Evolutionary conservation across 2,329 filamentous ascomycete genomes (phyloP), one percentile per base, ranked within the genome.

Genomic region (Pyrenochaeta sp.): DNA sequence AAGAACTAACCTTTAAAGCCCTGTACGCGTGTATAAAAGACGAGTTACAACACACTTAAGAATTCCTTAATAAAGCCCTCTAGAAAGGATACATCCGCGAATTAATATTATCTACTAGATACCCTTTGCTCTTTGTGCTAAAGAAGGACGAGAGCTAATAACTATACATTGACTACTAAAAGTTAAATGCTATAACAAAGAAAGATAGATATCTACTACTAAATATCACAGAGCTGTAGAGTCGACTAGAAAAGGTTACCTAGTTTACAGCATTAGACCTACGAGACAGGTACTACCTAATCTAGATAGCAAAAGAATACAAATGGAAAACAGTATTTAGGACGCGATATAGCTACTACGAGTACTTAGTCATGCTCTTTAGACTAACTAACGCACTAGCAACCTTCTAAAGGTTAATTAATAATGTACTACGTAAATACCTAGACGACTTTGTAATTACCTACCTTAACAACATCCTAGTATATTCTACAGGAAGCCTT

Each of bases 321-420:
- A 18, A 53, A 41, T 47, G 29, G 36, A 53, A 47, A 18, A 53
- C n/a, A 15, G 42, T 18, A 11, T 47, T 53, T 20, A 13, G 22
- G 20, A 51, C 18, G 23, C 7, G 21, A 7, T 48, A 43, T 18
- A 28, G 43, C 22, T 6, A 40, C 6, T 55, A 28, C 19, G 11
- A 57, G 19, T 51, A 40, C 11, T 18, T 23, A 15, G n/a, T 48
- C 10, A 56, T 41, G 3, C 32, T 23, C 2, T 39, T 42, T 31
- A 35, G 40, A 15, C 40, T 48, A 10, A 43, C 14, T 9, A 48
- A 43, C 17, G 19, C 23, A 11, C 27, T 14, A 24, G 27, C 15
- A 15, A 39, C 17, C 15, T 56, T 43, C 29, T 34, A 43, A n/a
- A 8, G 26, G n/a, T 30, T 53, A 31, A 47, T 56, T 29, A 24